Base-by-base conservation (phyloP, 2,329 filamentous ascomycete genomes). In the Penicillium sp. region DNA sequence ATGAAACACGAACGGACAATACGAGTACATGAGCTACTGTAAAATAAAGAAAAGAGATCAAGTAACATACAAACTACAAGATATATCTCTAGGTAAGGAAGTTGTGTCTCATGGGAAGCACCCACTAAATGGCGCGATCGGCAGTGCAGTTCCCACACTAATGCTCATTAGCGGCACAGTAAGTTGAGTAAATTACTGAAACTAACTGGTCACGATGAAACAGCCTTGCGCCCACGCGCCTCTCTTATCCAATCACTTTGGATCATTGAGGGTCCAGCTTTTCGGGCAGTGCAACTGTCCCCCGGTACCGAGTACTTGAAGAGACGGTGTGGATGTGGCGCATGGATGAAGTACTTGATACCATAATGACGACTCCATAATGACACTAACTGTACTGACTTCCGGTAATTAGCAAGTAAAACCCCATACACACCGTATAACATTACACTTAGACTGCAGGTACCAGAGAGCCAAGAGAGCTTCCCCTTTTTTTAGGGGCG, bases 401-500 rank as follows among this genome's bases (percentile, higher is more conserved):
- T 48, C 26, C 5, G 45, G 45, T 48, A 48, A 48, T 33, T 22
- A 21, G 11, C 13, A 16, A 48, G 46, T 48, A 48, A 48, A 13
- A 3, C 11, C 9, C 19, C 39, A 19, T 41, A 41, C 10, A 19
- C n/a, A 21, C 39, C 39, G 39, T 59, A 56, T 54, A 48, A 16
- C 33, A 39, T 22, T 43, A 33, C 50, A 43, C 43, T 29, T 27
- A 43, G 35, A 43, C 33, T 45, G 44, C 47, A 41, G 21, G 31
- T 45, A 19, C 41, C 49, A 24, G 39, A 24, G 19, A 41, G 39
- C 39, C 39, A 48, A 29, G 43, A 48, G 37, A 39, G 50, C 51
- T 53, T 51, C 58, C 57, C 56, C 33, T 56, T 58, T 54, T 59
- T 56, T 59, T 56, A 49, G 57, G 59, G 63, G 49, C 52, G 45